Evolutionary conservation across 192 early-diverging fungal species (phyloP).

Genomic region (Irineochytrium annulatum): DNA sequence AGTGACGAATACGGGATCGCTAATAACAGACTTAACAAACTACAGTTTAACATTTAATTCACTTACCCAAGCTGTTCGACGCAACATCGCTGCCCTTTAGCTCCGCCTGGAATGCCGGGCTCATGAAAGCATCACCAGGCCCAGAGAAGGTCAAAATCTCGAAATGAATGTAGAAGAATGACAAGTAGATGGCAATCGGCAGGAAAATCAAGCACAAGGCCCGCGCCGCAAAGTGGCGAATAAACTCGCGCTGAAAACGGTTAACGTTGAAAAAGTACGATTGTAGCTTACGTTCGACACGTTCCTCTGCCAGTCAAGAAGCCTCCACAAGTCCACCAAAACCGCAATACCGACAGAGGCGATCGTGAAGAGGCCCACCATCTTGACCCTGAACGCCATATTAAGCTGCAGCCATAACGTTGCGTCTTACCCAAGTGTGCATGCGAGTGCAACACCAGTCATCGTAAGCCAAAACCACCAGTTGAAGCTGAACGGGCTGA

Average conservation of each 20-base stretch:
- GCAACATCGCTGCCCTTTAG: slow-evolving; percentile 72
- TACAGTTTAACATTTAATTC: neutral
- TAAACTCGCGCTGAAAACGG: slow-evolving; percentile 54
- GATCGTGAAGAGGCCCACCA: slow-evolving; percentile 91
- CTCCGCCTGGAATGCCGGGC: slow-evolving; percentile 78
- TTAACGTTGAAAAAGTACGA: neutral
- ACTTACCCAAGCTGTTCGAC: slow-evolving; percentile 40
- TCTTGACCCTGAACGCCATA: slow-evolving; percentile 68
- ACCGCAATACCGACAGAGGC: slow-evolving; percentile 78
- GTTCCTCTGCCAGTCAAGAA: slow-evolving; percentile 80
- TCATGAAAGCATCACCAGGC: slow-evolving; percentile 92
- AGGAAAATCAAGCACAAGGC: slow-evolving; percentile 77
- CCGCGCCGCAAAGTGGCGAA: slow-evolving; percentile 80
- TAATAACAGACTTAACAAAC: slow-evolving; percentile 23
- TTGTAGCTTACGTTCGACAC: slow-evolving; percentile 48
- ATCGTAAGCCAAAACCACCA: slow-evolving; percentile 88
- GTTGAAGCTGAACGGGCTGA: slow-evolving; percentile 63
- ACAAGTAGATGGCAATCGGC: slow-evolving; percentile 72
- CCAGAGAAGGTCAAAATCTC: slow-evolving; percentile 72
- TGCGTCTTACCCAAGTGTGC: slow-evolving; percentile 54
- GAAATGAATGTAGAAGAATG: slow-evolving; percentile 94
- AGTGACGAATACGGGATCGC: slow-evolving; percentile 78
- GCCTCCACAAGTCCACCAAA: slow-evolving; percentile 84
- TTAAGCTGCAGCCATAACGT: neutral
- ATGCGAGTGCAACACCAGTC: slow-evolving; percentile 78